Percentiles rank a stretch among this genome's conserved stretches.
Conservation (phyloP, 352 stramenopile species). For the Globisporangium spiculum region DNA sequence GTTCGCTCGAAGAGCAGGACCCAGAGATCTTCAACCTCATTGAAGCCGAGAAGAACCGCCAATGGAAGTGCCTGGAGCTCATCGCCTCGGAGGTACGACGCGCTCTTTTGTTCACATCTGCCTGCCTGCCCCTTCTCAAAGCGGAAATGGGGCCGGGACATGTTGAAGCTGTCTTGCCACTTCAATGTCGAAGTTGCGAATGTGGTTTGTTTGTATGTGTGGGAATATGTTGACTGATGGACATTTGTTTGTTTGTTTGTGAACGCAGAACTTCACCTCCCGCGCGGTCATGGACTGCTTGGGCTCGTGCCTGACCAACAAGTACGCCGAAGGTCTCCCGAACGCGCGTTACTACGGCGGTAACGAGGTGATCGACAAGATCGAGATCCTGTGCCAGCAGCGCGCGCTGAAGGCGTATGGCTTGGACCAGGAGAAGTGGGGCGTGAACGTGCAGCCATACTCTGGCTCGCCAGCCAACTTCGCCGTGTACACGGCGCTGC, state of each 20-base stretch:
- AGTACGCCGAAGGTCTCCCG: slow-evolving; percentile 98
- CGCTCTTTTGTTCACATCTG: background rate
- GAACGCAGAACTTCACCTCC: slow-evolving; percentile 96
- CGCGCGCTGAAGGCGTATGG: slow-evolving; percentile 94
- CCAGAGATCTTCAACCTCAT: slow-evolving; percentile 98
- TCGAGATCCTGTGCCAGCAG: slow-evolving; percentile 93
- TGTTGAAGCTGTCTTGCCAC: slow-evolving; percentile 6
- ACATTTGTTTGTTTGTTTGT: background rate
- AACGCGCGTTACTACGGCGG: slow-evolving; percentile 97
- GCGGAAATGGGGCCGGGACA: background rate
- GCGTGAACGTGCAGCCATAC: slow-evolving; percentile 99
- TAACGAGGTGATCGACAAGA: slow-evolving; percentile 98
- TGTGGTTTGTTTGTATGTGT: background rate
- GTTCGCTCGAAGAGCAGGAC: slow-evolving; percentile 92
- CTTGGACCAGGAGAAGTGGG: slow-evolving; percentile 93
- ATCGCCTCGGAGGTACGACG: slow-evolving; percentile 93
- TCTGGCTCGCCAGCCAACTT: slow-evolving; percentile 98
- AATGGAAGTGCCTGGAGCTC: slow-evolving; percentile 97
- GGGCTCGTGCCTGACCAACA: slow-evolving; percentile 98
- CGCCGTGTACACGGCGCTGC: slow-evolving; percentile 97
- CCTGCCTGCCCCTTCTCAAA: background rate
- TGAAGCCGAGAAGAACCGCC: slow-evolving; percentile 97
- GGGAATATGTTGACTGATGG: slow-evolving; percentile 5
- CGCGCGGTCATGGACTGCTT: slow-evolving; percentile 98
- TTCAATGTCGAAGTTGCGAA: slow-evolving; percentile 16